Conservation (phyloP, 1,284 basidiomycete genomes). For the Cutaneotrichosporon sp. region DNA sequence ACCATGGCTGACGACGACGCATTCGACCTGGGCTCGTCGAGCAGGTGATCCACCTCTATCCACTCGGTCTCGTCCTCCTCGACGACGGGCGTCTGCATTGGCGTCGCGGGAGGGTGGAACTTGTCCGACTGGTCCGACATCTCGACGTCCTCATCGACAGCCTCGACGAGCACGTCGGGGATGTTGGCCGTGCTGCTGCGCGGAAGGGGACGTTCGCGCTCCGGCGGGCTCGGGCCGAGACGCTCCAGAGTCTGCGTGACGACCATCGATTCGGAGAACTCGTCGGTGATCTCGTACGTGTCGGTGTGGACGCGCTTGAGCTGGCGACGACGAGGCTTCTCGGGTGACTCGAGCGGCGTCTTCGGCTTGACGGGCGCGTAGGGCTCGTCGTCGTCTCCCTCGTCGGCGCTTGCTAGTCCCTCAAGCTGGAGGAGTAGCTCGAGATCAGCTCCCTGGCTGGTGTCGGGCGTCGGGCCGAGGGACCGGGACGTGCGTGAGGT, state of each 20-base stretch:
- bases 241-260: constrained; percentile 36
- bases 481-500: not conserved
- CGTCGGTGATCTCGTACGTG: constrained; percentile 55
- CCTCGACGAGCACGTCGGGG: constrained; percentile 25
- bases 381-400: not conserved
- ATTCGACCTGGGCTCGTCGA: constrained; percentile 17
- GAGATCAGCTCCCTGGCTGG: constrained; percentile 18
- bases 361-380: not conserved
- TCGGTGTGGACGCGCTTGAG: constrained; percentile 36
- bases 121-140: not conserved
- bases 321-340: constrained; percentile 28
- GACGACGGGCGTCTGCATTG: constrained; percentile 9
- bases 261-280: constrained; percentile 48
- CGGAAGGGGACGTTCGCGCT: constrained; percentile 6
- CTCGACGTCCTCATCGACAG: constrained; percentile 25
- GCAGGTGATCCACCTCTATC: constrained; percentile 48
- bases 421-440: constrained; percentile 43
- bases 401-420: constrained; percentile 33
- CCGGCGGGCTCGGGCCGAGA: constrained; percentile 13
- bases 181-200: constrained; percentile 5
- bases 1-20: constrained; percentile 4
- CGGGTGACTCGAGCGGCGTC: constrained; percentile 25
- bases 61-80: constrained; percentile 46
- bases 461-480: constrained; percentile 4
- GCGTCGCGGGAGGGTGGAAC: not conserved